phyloP scores from a whole-genome alignment of 2,329 filamentous ascomycete species.

The Apiospora phragmitis region DNA sequence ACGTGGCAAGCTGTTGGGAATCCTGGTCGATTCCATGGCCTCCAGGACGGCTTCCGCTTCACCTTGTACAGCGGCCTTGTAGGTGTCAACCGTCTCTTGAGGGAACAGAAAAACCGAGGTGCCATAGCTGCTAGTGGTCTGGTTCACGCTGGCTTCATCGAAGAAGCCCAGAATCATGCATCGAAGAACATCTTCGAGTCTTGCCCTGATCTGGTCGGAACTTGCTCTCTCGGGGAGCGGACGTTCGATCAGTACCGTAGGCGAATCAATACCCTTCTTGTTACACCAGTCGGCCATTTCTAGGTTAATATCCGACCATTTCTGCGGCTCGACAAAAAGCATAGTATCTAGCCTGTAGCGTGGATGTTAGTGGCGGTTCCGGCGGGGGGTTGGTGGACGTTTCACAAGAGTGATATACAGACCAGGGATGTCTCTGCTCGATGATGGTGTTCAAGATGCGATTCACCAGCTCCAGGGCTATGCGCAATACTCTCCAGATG shows the following conservation, averaged over 20 bases:
- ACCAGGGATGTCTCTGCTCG: not conserved
- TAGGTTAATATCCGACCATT: not conserved
- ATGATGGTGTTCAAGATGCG: conserved; percentile 3
- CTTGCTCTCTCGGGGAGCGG: not conserved
- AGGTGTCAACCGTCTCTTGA: no score
- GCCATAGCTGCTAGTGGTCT: not conserved
- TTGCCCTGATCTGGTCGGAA: not conserved
- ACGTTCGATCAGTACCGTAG: not conserved
- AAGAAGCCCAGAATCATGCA: not conserved
- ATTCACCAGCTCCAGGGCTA: conserved; percentile 12
- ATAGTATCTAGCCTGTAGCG: not conserved
- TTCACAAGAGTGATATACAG: not conserved
- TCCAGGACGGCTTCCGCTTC: not conserved
- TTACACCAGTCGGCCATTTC: not conserved
- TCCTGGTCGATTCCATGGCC: not conserved
- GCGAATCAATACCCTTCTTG: not conserved
- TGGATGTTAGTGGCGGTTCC: not conserved
- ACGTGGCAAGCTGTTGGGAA: not conserved
- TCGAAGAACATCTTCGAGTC: not conserved
- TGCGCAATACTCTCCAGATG: conserved; percentile 11
- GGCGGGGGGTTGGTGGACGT: not conserved
- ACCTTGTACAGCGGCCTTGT: not conserved
- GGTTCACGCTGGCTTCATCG: not conserved
- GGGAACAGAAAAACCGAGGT: not conserved
- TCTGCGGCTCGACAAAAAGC: not conserved